phyloP scores from a whole-genome alignment of 495 filamentous ascomycete genomes.

The Aspergillus nidulans region DNA sequence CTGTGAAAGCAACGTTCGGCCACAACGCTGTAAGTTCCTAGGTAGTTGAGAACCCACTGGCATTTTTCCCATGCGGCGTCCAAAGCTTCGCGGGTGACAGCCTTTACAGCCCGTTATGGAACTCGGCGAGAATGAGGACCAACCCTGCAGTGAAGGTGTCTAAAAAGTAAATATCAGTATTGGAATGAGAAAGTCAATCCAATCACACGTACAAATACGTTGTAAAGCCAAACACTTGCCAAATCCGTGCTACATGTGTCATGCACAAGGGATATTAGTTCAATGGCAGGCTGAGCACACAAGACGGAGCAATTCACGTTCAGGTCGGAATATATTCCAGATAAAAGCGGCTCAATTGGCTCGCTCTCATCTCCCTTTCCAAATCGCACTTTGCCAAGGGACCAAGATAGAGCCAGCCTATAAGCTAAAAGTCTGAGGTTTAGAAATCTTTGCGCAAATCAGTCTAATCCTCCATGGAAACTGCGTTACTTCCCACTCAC shows the following conservation, averaged over 20 bases:
- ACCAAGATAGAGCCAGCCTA: constrained; percentile 11
- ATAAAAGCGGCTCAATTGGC: not conserved
- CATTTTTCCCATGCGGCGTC: constrained; percentile 1
- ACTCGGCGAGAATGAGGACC: not conserved
- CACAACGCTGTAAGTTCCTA: not conserved
- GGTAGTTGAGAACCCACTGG: not conserved
- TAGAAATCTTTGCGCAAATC: not conserved
- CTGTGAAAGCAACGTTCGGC: not conserved
- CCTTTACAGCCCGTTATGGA: not conserved
- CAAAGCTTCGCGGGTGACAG: not conserved
- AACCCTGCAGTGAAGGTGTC: constrained; percentile 15
- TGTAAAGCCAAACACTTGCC: constrained; percentile 18
- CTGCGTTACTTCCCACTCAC: not conserved
- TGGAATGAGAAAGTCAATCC: not conserved
- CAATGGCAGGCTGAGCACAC: constrained; percentile 6
- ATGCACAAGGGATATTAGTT: constrained; percentile 8
- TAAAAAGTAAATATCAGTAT: not conserved
- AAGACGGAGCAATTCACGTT: not conserved
- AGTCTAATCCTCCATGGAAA: not conserved
- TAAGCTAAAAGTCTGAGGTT: constrained; percentile 12
- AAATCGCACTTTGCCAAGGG: not conserved
- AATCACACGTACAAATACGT: constrained; percentile 13
- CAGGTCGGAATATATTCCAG: not conserved
- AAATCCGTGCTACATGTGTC: constrained; percentile 5
- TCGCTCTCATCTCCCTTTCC: not conserved